Evolutionary conservation across 805 yeast species (phyloP), one percentile per base, ranked within the genome.

Genomic region (Nakazawaea ambrosiae): DNA sequence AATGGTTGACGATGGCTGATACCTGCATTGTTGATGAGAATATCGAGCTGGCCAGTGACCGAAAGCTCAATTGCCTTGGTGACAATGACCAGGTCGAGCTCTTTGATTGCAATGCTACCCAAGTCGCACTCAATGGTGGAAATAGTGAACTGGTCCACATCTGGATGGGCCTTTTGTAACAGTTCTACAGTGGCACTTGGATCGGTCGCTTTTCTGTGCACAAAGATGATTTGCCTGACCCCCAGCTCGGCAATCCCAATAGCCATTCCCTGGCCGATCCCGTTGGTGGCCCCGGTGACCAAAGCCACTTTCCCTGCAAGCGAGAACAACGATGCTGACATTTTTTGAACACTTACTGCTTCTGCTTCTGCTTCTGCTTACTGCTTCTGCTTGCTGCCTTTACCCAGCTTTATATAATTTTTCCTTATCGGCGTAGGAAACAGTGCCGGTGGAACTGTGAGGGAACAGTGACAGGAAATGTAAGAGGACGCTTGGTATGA

Each of bases 271-370:
- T 63, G 64, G 2, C 81, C 81, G 43, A 75, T 75, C 4, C 81
- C 81, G 17, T 73, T 65, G 15, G 78, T 68, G 12, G 72, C 78
- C 12, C 81, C 81, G 11, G 80, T 67, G 22, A 72, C 52, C n/a
- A 68, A 45, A 10, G 68, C 68, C 4, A 55, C 58, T 44, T 65
- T 63, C 11, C 67, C 69, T 33, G 55, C 53, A 20, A 66, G 53
- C 6, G 71, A 64, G 41, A 63, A 68, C 39, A 55, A 48, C n/a
- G 43, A 38, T 1, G 43, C 37, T n/a, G 45, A 37, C 46, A 44
- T 43, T 29, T 19, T 20, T n/a, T n/a, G n/a, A n/a, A n/a, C n/a
- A n/a, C n/a, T n/a, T n/a, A n/a, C n/a, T n/a, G n/a, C n/a, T n/a
- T n/a, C n/a, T n/a, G n/a, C n/a, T n/a, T n/a, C 10, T 28, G 31